Evolutionary conservation across 257 asterid genomes (phyloP), one percentile per base, ranked within the genome.

Genomic region (Phtheirospermum japonicum): DNA sequence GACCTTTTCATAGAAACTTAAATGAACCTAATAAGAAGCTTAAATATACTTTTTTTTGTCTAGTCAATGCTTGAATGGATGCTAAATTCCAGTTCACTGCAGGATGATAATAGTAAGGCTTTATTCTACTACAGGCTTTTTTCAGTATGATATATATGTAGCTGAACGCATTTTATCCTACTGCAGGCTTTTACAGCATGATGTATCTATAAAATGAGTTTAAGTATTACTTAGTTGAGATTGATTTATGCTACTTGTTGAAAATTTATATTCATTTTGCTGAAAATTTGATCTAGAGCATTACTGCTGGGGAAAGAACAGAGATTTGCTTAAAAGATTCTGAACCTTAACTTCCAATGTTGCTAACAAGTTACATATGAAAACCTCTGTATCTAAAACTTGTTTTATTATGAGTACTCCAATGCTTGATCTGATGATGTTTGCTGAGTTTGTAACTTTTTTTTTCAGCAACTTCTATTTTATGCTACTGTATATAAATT

Each of bases 81-180:
- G 26, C 68, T 66, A 58, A 77, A 45, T 69, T 63, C 58, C 49
- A 18, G 59, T 45, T 61, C 48, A 14, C 40, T 80, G 90, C 96
- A 93, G 99, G 99, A 93, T 85, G 99, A 89, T 68, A 97, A 76
- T 75, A 97, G 89, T 75, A 79, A 97, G 69, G 95, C 99, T n/a
- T 62, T 93, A 57, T 83, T 93, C 82, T 93, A 89, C 85, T 89
- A 89, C 65, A 83, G 99, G 82, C 97, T 93, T 67, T 69, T n/a
- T 93, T 18, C 79, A 83, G 77, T 79, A 85, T 53, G 80, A 87
- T 55, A 83, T 93, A 20, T 64, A 89, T 50, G 83, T 83, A 51
- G 97, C 99, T 42, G 94, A 93, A 77, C 82, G 82, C 28, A 95
- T 93, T 60, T n/a, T n/a, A n/a, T n/a, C n/a, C n/a, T n/a, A n/a